Conservation (phyloP, 148 eudicot genomes). For the Pouteria glomerata region DNA sequence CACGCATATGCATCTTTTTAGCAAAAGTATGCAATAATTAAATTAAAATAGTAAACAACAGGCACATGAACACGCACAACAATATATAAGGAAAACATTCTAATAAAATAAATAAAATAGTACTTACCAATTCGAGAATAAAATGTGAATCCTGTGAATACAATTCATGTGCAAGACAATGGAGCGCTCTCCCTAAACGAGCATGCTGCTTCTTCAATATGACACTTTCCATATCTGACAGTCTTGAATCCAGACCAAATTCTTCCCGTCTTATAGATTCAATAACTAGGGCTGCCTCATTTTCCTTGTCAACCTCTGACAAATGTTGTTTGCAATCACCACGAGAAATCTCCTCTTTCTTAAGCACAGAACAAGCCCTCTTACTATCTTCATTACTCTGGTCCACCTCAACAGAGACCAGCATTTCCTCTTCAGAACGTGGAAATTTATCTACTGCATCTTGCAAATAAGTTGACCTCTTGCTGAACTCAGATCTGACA, state of each 20-base stretch:
- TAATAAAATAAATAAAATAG: neutral
- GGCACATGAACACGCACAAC: neutral
- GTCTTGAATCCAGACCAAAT: conserved; percentile 69
- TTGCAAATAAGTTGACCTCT: conserved; percentile 9
- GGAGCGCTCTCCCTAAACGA: conserved; percentile 94
- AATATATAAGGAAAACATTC: conserved; percentile 1
- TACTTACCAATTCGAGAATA: conserved; percentile 81
- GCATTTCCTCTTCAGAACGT: conserved; percentile 15
- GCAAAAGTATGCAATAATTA: neutral
- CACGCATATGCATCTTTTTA: neutral
- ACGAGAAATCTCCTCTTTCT: conserved; percentile 5
- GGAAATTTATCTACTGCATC: conserved; percentile 16
- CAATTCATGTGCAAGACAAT: conserved; percentile 91
- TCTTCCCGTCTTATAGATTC: conserved; percentile 84
- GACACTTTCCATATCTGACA: conserved; percentile 50
- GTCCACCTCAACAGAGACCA: conserved; percentile 18
- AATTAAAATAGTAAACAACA: neutral
- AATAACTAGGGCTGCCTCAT: conserved; percentile 50
- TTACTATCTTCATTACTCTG: conserved; percentile 16
- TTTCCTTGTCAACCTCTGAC: conserved; percentile 18
- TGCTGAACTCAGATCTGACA: conserved; percentile 20
- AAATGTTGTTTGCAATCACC: conserved; percentile 9
- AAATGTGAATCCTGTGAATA: conserved; percentile 98
- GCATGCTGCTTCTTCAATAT: conserved; percentile 88
- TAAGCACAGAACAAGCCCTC: neutral